Evolutionary conservation across 345 rosid species (phyloP).

Genomic region (Euphorbia peplus): DNA sequence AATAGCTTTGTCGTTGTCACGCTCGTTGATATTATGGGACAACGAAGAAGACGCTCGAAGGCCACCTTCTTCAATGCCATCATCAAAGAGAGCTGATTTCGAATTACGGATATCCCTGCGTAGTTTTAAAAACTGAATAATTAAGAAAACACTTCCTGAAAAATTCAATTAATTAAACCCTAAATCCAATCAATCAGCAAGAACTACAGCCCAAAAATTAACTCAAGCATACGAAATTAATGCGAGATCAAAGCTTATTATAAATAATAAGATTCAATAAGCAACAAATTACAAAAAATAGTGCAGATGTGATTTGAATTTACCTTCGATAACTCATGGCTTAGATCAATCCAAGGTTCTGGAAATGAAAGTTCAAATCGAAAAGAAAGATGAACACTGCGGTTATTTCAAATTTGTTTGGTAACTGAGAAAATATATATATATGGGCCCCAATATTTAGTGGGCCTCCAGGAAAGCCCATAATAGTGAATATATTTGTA

Average conservation of each 20-base stretch:
- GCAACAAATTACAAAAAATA: background rate
- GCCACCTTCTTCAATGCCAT: conserved; percentile 84
- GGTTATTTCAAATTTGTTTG: background rate
- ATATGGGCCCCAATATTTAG: background rate
- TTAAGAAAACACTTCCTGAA: background rate
- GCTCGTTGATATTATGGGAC: conserved; percentile 49
- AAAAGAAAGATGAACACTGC: background rate
- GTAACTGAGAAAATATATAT: too few relatives aligned
- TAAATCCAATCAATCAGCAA: background rate
- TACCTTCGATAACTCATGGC: conserved; percentile 23
- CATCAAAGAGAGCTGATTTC: conserved; percentile 62
- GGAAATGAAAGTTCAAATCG: too few relatives aligned
- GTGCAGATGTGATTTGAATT: background rate
- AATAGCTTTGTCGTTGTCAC: conserved; percentile 65
- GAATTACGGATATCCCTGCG: conserved; percentile 66
- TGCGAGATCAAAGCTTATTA: background rate
- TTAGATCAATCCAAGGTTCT: background rate
- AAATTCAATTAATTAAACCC: background rate
- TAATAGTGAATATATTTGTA: background rate
- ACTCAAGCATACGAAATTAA: background rate
- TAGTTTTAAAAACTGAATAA: background rate
- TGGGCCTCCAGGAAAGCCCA: background rate
- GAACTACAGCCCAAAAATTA: background rate
- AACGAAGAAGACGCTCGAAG: conserved; percentile 56
- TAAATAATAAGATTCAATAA: background rate